Evolutionary conservation across 169 alveolate species (phyloP).

Genomic region (Plasmodium inui): DNA sequence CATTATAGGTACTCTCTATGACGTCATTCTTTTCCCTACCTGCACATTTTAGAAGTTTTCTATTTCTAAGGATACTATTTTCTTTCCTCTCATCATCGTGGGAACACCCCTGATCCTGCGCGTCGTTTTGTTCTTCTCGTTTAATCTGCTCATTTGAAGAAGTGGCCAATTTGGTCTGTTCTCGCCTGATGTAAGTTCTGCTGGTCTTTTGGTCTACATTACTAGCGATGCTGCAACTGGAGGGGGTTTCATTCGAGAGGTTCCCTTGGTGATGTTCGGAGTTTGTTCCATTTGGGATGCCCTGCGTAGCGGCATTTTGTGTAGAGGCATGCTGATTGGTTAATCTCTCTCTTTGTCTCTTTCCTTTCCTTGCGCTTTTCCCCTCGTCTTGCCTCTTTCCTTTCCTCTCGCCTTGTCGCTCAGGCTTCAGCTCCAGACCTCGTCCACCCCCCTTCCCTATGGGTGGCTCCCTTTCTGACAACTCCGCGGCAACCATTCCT

Average conservation of each 20-base stretch:
- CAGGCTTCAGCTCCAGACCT: neutral
- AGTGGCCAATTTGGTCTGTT: neutral
- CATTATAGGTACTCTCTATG: neutral
- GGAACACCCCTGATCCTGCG: neutral
- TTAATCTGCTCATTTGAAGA: neutral
- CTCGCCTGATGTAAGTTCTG: neutral
- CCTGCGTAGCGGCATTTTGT: neutral
- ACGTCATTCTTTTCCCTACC: neutral
- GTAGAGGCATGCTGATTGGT: neutral
- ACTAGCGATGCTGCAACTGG: neutral
- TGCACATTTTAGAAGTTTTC: neutral
- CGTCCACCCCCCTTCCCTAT: neutral
- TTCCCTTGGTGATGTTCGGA: neutral
- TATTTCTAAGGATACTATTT: neutral
- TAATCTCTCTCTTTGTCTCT: neutral
- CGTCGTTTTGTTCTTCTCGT: constrained; percentile 2
- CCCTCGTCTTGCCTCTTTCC: neutral
- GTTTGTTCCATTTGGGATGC: neutral
- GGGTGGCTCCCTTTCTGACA: neutral
- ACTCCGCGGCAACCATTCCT: neutral
- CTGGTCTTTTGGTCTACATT: neutral
- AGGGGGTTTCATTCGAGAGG: neutral
- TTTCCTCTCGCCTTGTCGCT: neutral
- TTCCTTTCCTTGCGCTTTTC: neutral
- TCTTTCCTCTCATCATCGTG: constrained; percentile 1